Evolutionary conservation across 2,329 filamentous ascomycete species (phyloP).

Genomic region (Colletotrichum costaricense): DNA sequence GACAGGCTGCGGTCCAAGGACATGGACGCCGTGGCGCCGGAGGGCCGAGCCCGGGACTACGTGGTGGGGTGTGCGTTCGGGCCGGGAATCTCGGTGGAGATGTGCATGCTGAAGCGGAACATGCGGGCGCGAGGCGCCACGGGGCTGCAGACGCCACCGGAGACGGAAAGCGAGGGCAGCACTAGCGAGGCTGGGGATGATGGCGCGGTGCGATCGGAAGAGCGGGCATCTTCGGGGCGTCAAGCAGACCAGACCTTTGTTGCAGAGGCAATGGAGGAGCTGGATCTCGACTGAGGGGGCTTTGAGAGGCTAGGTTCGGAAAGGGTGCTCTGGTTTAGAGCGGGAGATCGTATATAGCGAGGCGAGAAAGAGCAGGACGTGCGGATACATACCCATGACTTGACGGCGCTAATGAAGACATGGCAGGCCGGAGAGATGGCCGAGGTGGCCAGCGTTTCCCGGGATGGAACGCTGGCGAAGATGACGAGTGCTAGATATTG

Average conservation of each 20-base stretch:
- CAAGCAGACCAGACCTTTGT: slow-evolving; percentile 36
- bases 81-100: slow-evolving; percentile 75
- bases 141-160: slow-evolving; percentile 63
- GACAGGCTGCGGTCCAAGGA: slow-evolving; percentile 69
- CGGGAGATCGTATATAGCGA: background rate
- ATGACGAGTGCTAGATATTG: background rate
- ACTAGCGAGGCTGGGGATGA: slow-evolving; percentile 54
- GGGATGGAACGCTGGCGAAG: background rate
- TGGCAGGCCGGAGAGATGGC: background rate
- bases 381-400: slow-evolving; percentile 21
- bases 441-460: background rate
- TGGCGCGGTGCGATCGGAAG: slow-evolving; percentile 25
- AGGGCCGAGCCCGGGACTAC: slow-evolving; percentile 62
- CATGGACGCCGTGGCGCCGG: slow-evolving; percentile 67
- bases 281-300: slow-evolving; percentile 38
- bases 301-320: background rate
- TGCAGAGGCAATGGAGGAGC: slow-evolving; percentile 37
- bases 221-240: slow-evolving; percentile 18
- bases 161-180: slow-evolving; percentile 63
- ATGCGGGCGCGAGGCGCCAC: slow-evolving; percentile 42
- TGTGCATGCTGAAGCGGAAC: slow-evolving; percentile 71
- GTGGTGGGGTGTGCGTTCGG: slow-evolving; percentile 78
- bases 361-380: background rate
- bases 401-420: slow-evolving; percentile 21
- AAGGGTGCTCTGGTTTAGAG: background rate